Percentiles rank a stretch among this genome's conserved stretches.
phyloP scores from a whole-genome alignment of 2,329 filamentous ascomycete genomes.

The Apiospora koreana region DNA sequence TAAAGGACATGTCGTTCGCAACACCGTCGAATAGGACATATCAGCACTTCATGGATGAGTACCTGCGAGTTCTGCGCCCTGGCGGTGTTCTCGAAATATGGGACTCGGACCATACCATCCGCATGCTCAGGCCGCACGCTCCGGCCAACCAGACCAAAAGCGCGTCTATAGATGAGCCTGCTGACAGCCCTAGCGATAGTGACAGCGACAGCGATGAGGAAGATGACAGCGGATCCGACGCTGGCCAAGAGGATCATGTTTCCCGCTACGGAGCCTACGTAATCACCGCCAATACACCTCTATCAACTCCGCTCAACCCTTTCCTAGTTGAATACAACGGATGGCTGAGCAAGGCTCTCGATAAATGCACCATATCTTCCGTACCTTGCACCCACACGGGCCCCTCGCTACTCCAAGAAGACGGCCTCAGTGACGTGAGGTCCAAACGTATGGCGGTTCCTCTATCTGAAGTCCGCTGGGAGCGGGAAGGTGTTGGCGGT shows the following conservation, averaged over 20 bases:
- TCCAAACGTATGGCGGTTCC: slow-evolving; percentile 84
- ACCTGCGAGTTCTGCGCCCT: slow-evolving; percentile 72
- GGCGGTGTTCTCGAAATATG: slow-evolving; percentile 84
- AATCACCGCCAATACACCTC: slow-evolving; percentile 79
- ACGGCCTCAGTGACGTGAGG: slow-evolving; percentile 67
- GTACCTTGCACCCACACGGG: slow-evolving; percentile 79
- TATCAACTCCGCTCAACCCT: slow-evolving; percentile 77
- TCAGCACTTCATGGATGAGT: slow-evolving; percentile 67
- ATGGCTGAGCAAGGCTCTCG: slow-evolving; percentile 78
- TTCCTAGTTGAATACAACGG: slow-evolving; percentile 81
- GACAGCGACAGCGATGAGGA: slow-evolving; percentile 25
- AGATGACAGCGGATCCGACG: slow-evolving; percentile 29
- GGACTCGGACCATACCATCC: slow-evolving; percentile 84
- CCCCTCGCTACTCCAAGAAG: slow-evolving; percentile 80
- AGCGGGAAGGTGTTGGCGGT: slow-evolving; percentile 71
- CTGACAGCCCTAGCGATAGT: slow-evolving; percentile 24
- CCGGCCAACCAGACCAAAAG: slow-evolving; percentile 44
- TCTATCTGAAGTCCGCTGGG: slow-evolving; percentile 82
- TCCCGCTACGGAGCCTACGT: slow-evolving; percentile 77
- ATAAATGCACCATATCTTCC: slow-evolving; percentile 67
- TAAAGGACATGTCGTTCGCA: slow-evolving; percentile 77
- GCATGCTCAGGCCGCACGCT: slow-evolving; percentile 79
- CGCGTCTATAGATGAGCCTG: slow-evolving; percentile 15
- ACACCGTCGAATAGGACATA: slow-evolving; percentile 46
- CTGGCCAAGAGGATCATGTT: slow-evolving; percentile 64